Evolutionary conservation across 345 rosid species (phyloP), one percentile per base, ranked within the genome.

Genomic region (Odontarrhena argentea): DNA sequence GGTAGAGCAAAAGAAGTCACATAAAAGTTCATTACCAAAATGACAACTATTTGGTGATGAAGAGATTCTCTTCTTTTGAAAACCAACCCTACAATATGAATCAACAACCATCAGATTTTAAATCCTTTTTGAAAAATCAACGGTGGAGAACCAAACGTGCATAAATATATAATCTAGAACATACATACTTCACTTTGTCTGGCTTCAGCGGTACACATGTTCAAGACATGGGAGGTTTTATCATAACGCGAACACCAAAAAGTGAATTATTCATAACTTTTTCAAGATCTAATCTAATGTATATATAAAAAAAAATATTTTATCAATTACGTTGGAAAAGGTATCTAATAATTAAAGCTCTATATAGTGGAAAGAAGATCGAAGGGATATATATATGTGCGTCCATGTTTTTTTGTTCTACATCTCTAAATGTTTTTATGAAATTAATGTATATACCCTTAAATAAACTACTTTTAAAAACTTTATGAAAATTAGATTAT

Each of bases 191-290:
- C 52, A 12, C 4, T 71, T 38, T 63, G 70, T 50, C 55, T 24
- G 22, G 13, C 70, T 71, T 71, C 56, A 49, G 48, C 52, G 40
- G 56, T 32, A 64, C 70, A 71, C 70, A 71, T 64, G 69, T 63
- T 63, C 51, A 71, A 55, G 69, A 47, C 51, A 63, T 71, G 75
- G 69, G 75, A 8, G 50, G 57, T 18, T 32, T 63, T 54, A 55
- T 71, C 64, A 63, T 71, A 71, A 71, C 47, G 55, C 51, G 9
- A 37, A 47, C 30, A 71, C 51, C 45, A 18, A 71, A 45, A 63
- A 63, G 59, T 63, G 70, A 55, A 63, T 63, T 40, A 55, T 63
- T 71, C 3, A 46, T 65, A 46, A 47, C 49, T 2, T 63, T 63
- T 50, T 40, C 30, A 58, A 71, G 65, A 71, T 71, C 70, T 30